These are phyloP conservation scores for Alternaria consortialis DNA, from an alignment of 2,329 filamentous ascomycete species.

Conservation along the genomic window DNA sequence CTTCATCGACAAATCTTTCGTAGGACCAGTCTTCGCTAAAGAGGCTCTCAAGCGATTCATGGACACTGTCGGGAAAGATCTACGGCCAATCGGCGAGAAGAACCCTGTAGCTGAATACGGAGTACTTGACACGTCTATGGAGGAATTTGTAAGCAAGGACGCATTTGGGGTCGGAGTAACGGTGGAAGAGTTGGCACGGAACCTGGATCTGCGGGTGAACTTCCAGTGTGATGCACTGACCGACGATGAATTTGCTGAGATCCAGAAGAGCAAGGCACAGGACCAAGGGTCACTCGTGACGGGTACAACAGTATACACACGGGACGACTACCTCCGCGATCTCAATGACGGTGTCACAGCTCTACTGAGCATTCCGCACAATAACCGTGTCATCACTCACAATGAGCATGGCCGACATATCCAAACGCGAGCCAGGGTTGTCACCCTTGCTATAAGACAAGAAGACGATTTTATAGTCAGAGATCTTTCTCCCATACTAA, in stretches of 20 bases:
- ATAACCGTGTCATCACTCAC: constrained; percentile 4
- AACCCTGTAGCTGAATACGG: constrained; percentile 6
- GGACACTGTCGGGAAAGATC: constrained; percentile 11
- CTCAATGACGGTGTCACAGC: neutral
- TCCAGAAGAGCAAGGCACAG: neutral
- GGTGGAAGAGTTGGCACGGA: constrained; percentile 11
- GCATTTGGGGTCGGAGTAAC: constrained; percentile 10
- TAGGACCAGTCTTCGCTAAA: constrained; percentile 5
- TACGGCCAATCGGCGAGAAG: constrained; percentile 2
- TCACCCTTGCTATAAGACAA: constrained; percentile 10
- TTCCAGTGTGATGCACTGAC: constrained; percentile 12
- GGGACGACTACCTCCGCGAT: neutral
- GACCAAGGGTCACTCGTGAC: neutral
- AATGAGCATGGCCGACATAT: neutral
- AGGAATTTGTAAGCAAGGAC: constrained; percentile 15
- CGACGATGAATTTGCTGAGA: neutral
- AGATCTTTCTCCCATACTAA: neutral
- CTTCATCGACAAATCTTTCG: constrained; percentile 14
- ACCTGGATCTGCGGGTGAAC: constrained; percentile 14
- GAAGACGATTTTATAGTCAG: neutral
- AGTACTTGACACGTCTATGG: constrained; percentile 4
- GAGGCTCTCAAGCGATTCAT: constrained; percentile 10
- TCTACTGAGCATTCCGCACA: constrained; percentile 1
- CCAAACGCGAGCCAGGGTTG: neutral
- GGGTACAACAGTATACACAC: neutral